These are phyloP conservation scores for Saccharomyces hybrid DNA, from an alignment of 1,139 yeast genomes.

Conservation along the genomic window DNA sequence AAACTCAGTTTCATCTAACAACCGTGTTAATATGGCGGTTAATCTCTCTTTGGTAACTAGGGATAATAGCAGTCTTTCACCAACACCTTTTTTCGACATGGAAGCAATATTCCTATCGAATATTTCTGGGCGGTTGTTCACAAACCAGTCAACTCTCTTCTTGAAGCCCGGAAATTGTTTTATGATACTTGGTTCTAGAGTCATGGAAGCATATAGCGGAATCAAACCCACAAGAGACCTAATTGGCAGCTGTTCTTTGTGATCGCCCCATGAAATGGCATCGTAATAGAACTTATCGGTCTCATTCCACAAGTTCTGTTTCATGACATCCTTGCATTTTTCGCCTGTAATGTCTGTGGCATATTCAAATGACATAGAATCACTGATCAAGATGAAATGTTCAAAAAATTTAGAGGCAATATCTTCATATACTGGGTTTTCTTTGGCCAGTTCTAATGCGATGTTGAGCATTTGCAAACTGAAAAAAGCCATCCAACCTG, in stretches of 20 bases:
- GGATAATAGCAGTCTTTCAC: conserved; percentile 75
- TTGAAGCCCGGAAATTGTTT: conserved; percentile 78
- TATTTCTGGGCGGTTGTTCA: conserved; percentile 60
- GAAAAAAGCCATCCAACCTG: conserved; percentile 98
- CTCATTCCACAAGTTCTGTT: conserved; percentile 82
- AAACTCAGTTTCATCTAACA: conserved; percentile 87
- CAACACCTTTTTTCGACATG: conserved; percentile 77
- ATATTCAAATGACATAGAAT: conserved; percentile 71
- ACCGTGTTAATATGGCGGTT: conserved; percentile 63
- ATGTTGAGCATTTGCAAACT: conserved; percentile 88
- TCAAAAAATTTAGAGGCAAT: conserved; percentile 94
- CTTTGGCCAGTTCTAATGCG: conserved; percentile 83
- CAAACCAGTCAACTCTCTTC: conserved; percentile 81
- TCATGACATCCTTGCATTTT: conserved; percentile 40
- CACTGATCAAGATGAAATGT: conserved; percentile 87
- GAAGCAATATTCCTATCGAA: conserved; percentile 89
- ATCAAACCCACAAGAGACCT: conserved; percentile 88
- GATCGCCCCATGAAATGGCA: conserved; percentile 78
- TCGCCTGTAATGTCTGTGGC: conserved; percentile 29
- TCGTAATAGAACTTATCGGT: conserved; percentile 86
- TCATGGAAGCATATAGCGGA: conserved; percentile 85
- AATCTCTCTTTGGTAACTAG: conserved; percentile 79
- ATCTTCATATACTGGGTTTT: conserved; percentile 83
- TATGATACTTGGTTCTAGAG: conserved; percentile 80
- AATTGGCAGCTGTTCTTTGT: conserved; percentile 71